These are phyloP conservation scores for Stromatinia cepivora DNA, from an alignment of 2,329 filamentous ascomycete species.

Conservation along the genomic window DNA sequence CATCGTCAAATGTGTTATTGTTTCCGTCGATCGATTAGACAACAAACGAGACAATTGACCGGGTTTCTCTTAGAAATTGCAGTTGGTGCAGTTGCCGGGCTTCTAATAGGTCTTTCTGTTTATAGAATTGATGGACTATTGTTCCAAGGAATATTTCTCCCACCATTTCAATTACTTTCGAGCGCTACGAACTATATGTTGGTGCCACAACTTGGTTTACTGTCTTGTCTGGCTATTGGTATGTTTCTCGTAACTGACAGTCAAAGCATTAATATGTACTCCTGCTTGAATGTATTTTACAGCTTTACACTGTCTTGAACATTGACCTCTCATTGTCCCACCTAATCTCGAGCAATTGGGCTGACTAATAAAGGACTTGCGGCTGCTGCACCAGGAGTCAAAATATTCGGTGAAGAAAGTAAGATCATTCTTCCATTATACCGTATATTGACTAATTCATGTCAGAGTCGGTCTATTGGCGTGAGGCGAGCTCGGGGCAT, in stretches of 20 bases:
- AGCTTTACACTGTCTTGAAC: not conserved
- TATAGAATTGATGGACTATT: conserved; percentile 7
- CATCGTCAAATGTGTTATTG: conserved; percentile 1
- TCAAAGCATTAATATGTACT: not conserved
- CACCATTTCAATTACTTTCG: conserved; percentile 9
- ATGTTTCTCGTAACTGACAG: not conserved
- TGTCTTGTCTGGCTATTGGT: conserved; percentile 10
- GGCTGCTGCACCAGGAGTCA: conserved; percentile 1
- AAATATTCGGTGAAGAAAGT: conserved; percentile 25
- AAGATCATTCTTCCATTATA: not conserved
- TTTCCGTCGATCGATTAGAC: not conserved
- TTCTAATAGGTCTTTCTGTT: not conserved
- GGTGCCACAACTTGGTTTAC: conserved; percentile 2
- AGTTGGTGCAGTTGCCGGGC: not conserved
- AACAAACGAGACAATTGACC: not conserved
- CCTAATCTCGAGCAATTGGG: not conserved
- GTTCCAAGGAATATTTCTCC: conserved; percentile 4
- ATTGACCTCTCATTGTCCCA: not conserved
- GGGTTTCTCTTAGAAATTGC: not conserved
- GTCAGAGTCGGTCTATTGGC: not conserved
- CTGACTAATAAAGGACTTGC: conserved; percentile 1
- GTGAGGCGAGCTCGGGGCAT: not conserved
- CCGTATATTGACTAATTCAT: not conserved
- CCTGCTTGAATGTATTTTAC: not conserved
- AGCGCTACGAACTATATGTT: conserved; percentile 14